Percentiles rank a stretch among this genome's conserved stretches.
These are phyloP conservation scores for Digitaria exilis DNA, from an alignment of 202 grass and related monocot genomes.

Conservation along the genomic window DNA sequence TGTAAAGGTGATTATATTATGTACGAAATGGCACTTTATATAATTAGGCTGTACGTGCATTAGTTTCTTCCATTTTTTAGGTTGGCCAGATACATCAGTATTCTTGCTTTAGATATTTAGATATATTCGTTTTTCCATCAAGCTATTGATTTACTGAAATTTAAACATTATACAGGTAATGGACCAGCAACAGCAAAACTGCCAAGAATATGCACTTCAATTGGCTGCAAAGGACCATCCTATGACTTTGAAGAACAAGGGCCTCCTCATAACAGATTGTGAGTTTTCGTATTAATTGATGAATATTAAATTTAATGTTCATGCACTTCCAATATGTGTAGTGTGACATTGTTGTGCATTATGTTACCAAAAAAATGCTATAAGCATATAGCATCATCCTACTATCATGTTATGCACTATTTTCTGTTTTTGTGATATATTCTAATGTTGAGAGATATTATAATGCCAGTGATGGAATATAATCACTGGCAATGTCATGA, in stretches of 20 bases:
- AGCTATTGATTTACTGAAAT: constrained; percentile 33
- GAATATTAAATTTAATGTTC: constrained; percentile 12
- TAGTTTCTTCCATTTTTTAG: neutral
- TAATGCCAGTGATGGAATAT: neutral
- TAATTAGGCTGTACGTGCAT: neutral
- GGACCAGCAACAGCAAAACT: constrained; percentile 44
- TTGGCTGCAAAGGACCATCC: constrained; percentile 46
- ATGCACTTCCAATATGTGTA: neutral
- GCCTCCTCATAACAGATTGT: constrained; percentile 45
- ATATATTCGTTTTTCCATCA: neutral
- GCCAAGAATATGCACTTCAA: constrained; percentile 46
- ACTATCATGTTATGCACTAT: no score
- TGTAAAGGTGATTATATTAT: neutral
- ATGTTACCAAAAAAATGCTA: neutral
- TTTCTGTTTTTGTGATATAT: neutral
- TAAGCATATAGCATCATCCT: neutral
- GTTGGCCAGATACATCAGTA: neutral
- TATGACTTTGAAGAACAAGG: constrained; percentile 65
- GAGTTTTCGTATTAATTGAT: constrained; percentile 46
- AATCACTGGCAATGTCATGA: neutral
- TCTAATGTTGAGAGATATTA: neutral
- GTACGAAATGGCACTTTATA: neutral
- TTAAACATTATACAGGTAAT: neutral
- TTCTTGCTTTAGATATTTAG: constrained; percentile 26
- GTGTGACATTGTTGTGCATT: neutral